phyloP scores from a whole-genome alignment of 768 basidiomycete species.

The Kwoniella bestiolae region DNA sequence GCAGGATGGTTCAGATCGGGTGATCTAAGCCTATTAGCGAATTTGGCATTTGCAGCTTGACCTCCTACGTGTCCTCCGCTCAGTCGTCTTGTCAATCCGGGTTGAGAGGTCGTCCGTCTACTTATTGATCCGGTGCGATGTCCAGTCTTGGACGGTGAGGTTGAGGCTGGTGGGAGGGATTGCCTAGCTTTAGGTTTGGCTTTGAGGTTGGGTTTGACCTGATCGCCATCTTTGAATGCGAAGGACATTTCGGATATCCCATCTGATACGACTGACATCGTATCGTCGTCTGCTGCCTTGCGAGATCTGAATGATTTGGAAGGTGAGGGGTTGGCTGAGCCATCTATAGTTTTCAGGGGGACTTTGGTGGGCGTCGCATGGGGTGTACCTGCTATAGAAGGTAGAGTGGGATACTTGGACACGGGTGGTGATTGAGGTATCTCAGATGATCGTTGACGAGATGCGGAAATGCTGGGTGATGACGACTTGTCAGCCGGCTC shows the following conservation, averaged over 20 bases:
- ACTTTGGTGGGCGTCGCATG: conserved; percentile 60
- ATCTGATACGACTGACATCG: conserved; percentile 59
- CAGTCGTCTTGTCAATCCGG: conserved; percentile 20
- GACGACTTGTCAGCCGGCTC: not conserved
- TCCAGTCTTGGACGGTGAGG: conserved; percentile 80
- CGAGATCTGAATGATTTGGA: conserved; percentile 55
- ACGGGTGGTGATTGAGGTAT: conserved; percentile 1
- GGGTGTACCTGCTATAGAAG: conserved; percentile 53
- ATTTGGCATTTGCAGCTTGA: conserved; percentile 77
- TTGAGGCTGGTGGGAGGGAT: conserved; percentile 73
- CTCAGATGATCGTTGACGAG: conserved; percentile 18
- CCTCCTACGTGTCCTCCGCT: conserved; percentile 32
- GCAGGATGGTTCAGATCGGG: conserved; percentile 59
- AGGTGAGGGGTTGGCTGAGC: conserved; percentile 67
- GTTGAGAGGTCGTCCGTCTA: conserved; percentile 60
- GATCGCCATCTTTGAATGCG: conserved; percentile 47
- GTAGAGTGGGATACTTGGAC: conserved; percentile 9
- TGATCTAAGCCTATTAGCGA: conserved; percentile 79
- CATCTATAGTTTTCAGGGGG: conserved; percentile 64
- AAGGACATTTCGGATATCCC: conserved; percentile 52
- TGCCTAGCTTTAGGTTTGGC: conserved; percentile 4
- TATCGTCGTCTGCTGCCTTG: conserved; percentile 44
- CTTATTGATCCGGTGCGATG: conserved; percentile 60
- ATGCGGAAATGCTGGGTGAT: conserved; percentile 31
- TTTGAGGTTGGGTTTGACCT: conserved; percentile 19